Percentiles rank a stretch among this genome's conserved stretches.
Conservation (phyloP, 2,329 filamentous ascomycete species). For the Rachicladosporium sp. region DNA sequence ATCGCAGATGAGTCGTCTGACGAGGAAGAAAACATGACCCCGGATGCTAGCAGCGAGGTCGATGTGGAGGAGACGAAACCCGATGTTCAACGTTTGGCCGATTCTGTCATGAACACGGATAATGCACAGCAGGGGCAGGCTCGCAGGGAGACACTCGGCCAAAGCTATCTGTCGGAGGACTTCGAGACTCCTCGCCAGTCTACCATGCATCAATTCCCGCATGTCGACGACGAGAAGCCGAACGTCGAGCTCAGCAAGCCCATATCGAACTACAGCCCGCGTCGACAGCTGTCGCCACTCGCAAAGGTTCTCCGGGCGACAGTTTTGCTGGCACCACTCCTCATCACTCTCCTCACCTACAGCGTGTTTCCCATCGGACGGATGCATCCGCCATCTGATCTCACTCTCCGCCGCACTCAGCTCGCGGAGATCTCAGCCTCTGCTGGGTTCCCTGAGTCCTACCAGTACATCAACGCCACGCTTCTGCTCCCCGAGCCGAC, state of each 20-base stretch:
- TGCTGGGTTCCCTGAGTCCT: slow-evolving; percentile 4
- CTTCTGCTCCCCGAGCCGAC: slow-evolving; percentile 15
- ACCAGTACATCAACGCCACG: slow-evolving; percentile 13
- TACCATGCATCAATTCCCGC: slow-evolving; percentile 6
- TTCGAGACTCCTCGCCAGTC: slow-evolving; percentile 23
- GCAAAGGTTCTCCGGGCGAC: background rate
- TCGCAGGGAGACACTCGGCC: background rate
- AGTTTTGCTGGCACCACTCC: background rate
- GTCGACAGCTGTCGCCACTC: background rate
- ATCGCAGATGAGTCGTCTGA: slow-evolving; percentile 13
- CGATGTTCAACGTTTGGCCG: background rate
- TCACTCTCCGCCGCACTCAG: background rate
- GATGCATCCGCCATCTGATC: background rate
- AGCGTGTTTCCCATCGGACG: background rate
- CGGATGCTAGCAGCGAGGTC: slow-evolving; percentile 7
- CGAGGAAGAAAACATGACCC: slow-evolving; percentile 10
- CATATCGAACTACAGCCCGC: background rate
- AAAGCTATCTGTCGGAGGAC: slow-evolving; percentile 20
- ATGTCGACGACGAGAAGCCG: no score
- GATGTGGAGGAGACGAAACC: slow-evolving; percentile 7
- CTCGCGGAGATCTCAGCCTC: background rate
- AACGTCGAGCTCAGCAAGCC: no score
- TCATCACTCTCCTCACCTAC: background rate
- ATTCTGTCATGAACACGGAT: background rate
- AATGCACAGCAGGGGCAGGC: background rate